Base-by-base conservation (phyloP, 2,329 filamentous ascomycete genomes). In the Stemphylium vesicarium region DNA sequence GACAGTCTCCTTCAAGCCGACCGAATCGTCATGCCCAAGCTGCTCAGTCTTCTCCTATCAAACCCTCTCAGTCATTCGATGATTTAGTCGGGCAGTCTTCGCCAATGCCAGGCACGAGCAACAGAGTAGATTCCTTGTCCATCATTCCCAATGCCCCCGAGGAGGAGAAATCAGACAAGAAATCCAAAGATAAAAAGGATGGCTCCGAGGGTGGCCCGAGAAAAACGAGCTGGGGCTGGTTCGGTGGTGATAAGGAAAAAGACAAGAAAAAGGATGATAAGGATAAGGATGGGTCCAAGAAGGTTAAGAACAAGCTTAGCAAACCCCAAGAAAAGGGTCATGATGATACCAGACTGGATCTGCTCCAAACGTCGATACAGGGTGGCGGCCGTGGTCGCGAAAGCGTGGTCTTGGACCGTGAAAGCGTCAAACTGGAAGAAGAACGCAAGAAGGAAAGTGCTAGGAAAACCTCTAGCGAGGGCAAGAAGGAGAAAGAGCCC, bases 361-460 rank as follows among this genome's bases (percentile, higher is more conserved):
- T 96, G 18, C 81, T 96, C 18, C 93, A 97, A 70, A 90, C 86
- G 33, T 96, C 93, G 0, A 93, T 96, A 70, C 94, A 98, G 44
- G 80, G 82, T 1, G 81, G 80, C 15, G 66, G 59, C 33, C 75
- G 72, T 24, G 89, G 89, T 2, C 87, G 94, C 11, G 94, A 97
- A 74, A 96, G 91, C 67, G 77, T 96, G 18, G 84, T 96, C 0
- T 76, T 96, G 36, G 92, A 97, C 66, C 88, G 93, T 15, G 89
- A 95, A 20, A 87, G 78, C 57, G 75, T 89, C 58, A 92, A 89
- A 70, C 78, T 95, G 7, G 86, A 92, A 53, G 89, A 92, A 62
- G 92, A 96, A 68, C 85, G 90, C 39, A 94, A 89, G 76, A 96
- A 95, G 73, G 89, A 92, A 62, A 88, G 85, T 65, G 84, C 80